Evolutionary conservation across 1,284 basidiomycete genomes (phyloP).

Genomic region (Trametes pubescens): DNA sequence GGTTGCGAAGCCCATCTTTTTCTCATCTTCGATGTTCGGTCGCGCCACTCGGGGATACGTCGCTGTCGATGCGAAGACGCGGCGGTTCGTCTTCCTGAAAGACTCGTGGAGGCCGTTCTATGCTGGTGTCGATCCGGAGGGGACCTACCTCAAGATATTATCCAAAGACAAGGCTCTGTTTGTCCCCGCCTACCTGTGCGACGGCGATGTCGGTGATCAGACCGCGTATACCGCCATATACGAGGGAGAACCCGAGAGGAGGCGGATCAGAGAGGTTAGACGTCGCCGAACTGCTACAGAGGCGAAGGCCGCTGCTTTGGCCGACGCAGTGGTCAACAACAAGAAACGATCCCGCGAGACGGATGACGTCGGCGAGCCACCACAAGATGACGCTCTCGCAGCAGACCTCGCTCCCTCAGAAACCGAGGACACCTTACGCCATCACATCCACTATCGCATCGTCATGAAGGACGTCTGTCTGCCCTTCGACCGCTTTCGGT

Average conservation of each 20-base stretch:
- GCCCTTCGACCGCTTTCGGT: constrained; percentile 4
- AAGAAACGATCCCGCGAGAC: neutral
- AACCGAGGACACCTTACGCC: neutral
- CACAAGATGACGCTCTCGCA: neutral
- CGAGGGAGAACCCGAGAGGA: neutral
- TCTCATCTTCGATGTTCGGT: constrained; percentile 7
- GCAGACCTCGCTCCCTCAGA: neutral
- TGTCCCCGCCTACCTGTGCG: neutral
- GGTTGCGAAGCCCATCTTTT: constrained; percentile 14
- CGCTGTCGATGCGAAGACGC: constrained; percentile 1
- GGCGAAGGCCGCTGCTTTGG: neutral
- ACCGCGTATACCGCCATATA: neutral
- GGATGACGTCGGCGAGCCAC: neutral
- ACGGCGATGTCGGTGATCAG: neutral
- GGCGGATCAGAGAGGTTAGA: neutral
- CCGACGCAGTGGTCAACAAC: neutral
- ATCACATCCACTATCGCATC: constrained; percentile 16
- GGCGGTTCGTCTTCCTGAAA: constrained; percentile 21
- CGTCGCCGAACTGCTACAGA: neutral
- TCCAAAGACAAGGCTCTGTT: neutral
- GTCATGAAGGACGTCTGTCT: constrained; percentile 17
- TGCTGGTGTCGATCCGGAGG: constrained; percentile 7
- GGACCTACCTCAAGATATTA: neutral
- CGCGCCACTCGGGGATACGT: constrained; percentile 20
- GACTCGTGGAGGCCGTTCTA: constrained; percentile 22